These are phyloP conservation scores for Amniculicola lignicola DNA, from an alignment of 495 filamentous ascomycete genomes.

Conservation along the genomic window DNA sequence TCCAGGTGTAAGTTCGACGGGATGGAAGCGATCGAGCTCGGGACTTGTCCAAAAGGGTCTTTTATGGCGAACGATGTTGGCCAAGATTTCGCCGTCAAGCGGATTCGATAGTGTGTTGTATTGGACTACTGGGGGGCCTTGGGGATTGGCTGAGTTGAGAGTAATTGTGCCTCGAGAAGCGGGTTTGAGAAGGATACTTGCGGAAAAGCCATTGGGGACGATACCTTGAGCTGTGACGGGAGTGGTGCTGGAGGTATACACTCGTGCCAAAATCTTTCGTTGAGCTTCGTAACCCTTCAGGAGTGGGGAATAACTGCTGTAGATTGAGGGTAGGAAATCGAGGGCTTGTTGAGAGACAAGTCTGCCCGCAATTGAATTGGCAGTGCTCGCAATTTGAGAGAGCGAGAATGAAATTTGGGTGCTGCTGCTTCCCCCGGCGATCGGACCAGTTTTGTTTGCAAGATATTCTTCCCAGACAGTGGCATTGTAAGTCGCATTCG, in stretches of 20 bases:
- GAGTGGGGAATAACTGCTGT: background rate
- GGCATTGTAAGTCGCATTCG: slow-evolving; percentile 21
- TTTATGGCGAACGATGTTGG: slow-evolving; percentile 3
- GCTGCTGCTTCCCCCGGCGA: background rate
- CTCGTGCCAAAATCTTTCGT: background rate
- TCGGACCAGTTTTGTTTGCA: slow-evolving; percentile 4
- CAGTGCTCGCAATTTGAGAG: background rate
- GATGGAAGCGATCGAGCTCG: slow-evolving; percentile 1
- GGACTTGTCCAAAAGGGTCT: background rate
- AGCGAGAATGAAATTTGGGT: background rate
- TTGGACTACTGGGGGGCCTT: slow-evolving; percentile 16
- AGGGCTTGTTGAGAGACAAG: slow-evolving; percentile 1
- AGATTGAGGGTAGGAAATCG: slow-evolving; percentile 3
- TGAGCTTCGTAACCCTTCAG: background rate
- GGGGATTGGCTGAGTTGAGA: slow-evolving; percentile 24
- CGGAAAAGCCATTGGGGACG: background rate
- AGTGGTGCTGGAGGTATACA: background rate
- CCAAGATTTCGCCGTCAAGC: slow-evolving; percentile 10
- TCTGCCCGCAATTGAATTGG: background rate
- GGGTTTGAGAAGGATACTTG: slow-evolving; percentile 5
- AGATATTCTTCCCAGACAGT: slow-evolving; percentile 6
- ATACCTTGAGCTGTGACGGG: background rate
- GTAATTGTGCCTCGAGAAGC: slow-evolving; percentile 25
- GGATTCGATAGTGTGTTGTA: slow-evolving; percentile 24
- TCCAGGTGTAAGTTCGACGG: slow-evolving; percentile 24